Base-by-base conservation (phyloP, 2,329 filamentous ascomycete genomes). In the Apiospora malaysiana region DNA sequence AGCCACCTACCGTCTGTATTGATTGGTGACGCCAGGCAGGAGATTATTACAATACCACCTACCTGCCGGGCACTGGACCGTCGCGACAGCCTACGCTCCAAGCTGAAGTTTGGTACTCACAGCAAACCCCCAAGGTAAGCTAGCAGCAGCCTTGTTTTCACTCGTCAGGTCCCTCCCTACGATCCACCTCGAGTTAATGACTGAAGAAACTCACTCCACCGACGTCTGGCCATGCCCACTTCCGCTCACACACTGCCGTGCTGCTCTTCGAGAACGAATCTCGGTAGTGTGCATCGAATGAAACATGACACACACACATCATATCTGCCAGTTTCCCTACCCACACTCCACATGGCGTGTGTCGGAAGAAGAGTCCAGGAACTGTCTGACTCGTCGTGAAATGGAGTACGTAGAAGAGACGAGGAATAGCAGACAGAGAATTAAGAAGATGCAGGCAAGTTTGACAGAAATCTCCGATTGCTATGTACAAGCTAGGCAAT, bases 131-230 rank as follows among this genome's bases (percentile, higher is more conserved):
- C 32, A 32, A 32, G 32, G 32, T 32, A 21, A 21, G 56, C 56
- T 63, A 63, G 32, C 32, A 63, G 32, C 32, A 40, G 56, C 56
- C 56, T 40, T 40, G 56, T 63, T 40, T 63, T 63, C 27, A 4
- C 14, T 27, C 23, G 1, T n/a, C 46, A 9, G 21, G 7, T 49
- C 12, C n/a, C 46, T 56, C 14, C 32, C 18, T 21, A 23, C 21
- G 56, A 40, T 63, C 56, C 56, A 63, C 56, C 18, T 4, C 27
- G 40, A 18, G 56, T 63, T 63, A 63, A 63, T 63, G 56, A 63
- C 49, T 16, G 23, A 51, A 25, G 27, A 32, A 51, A 32, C 51
- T 9, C 16, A 32, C 27, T 37, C 51, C 51, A 59, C 51, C 27
- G 21, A 16, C 40, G 12, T 9, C 8, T 42, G 40, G 40, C 9